Percentiles rank a stretch among this genome's conserved stretches.
Evolutionary conservation across 768 basidiomycete species (phyloP).

Genomic region (Lentinula sp.): DNA sequence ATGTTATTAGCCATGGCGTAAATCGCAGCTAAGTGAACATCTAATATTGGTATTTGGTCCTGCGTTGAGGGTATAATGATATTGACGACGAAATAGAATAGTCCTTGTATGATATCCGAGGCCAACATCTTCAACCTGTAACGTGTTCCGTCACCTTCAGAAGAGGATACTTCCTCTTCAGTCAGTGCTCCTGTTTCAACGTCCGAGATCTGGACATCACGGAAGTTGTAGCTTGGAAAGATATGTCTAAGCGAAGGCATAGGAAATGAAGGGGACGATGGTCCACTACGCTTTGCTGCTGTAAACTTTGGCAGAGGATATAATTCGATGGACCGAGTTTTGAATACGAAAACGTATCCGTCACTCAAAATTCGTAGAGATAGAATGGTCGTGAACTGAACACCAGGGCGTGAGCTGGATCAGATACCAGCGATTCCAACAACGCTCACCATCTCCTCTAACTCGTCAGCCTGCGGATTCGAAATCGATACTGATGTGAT

Average conservation of each 20-base stretch:
- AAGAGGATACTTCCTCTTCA: conserved; percentile 10
- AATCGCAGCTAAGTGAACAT: conserved; percentile 35
- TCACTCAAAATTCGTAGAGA: conserved; percentile 36
- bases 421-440: not conserved
- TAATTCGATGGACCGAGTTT: conserved; percentile 44
- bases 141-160: not conserved
- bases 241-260: conserved; percentile 15
- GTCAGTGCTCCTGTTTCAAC: conserved; percentile 4
- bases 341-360: conserved; percentile 45
- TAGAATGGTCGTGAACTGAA: conserved; percentile 35
- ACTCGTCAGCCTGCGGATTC: not conserved
- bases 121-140: conserved; percentile 34
- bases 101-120: conserved; percentile 40
- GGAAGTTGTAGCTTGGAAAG: conserved; percentile 29
- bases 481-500: not conserved
- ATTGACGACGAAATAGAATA: conserved; percentile 41
- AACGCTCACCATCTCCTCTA: conserved; percentile 25
- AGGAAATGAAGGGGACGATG: conserved; percentile 8
- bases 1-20: conserved; percentile 31
- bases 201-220: conserved; percentile 37
- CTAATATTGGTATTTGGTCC: conserved; percentile 20
- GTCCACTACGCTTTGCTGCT: conserved; percentile 14
- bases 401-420: not conserved
- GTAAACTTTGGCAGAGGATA: conserved; percentile 21
- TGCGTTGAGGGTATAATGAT: conserved; percentile 14